These are phyloP conservation scores for Rauvolfia tetraphylla DNA, from an alignment of 257 asterid species.

Conservation along the genomic window DNA sequence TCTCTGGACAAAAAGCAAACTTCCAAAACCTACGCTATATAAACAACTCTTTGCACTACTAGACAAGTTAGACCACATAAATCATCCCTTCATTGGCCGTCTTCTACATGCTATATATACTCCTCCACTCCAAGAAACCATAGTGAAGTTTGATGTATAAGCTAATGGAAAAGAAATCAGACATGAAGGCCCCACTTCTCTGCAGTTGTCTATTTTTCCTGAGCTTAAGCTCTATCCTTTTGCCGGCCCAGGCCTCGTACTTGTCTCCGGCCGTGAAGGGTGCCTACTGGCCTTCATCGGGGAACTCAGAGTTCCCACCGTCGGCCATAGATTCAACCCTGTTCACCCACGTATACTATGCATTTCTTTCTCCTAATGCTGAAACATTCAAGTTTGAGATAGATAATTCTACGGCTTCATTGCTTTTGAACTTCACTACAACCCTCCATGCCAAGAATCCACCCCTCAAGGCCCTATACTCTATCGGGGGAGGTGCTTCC, in stretches of 20 bases:
- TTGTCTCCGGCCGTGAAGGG: slow-evolving; percentile 33
- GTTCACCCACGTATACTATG: slow-evolving; percentile 65
- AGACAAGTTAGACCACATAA: background rate
- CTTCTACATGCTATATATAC: background rate
- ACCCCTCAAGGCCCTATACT: slow-evolving; percentile 43
- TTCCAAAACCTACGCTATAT: background rate
- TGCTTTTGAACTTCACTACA: slow-evolving; percentile 50
- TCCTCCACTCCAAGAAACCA: background rate
- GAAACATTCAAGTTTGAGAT: slow-evolving; percentile 45
- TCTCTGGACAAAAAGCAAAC: background rate
- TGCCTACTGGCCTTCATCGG: slow-evolving; percentile 47
- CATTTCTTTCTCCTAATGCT: slow-evolving; percentile 53
- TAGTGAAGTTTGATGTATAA: background rate
- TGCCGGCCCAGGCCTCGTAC: slow-evolving; percentile 21
- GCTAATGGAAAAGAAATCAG: background rate
- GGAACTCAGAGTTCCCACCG: slow-evolving; percentile 27
- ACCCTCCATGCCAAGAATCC: slow-evolving; percentile 49
- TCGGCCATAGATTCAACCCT: slow-evolving; percentile 50
- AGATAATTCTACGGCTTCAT: slow-evolving; percentile 29
- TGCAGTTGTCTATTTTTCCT: slow-evolving; percentile 11
- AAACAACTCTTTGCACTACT: background rate
- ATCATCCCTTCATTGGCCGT: background rate
- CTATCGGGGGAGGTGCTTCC: slow-evolving; percentile 64
- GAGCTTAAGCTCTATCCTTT: slow-evolving; percentile 16
- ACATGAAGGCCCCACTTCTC: background rate